Conservation (phyloP, 805 yeast genomes). For the Myxozyma geophila region DNA sequence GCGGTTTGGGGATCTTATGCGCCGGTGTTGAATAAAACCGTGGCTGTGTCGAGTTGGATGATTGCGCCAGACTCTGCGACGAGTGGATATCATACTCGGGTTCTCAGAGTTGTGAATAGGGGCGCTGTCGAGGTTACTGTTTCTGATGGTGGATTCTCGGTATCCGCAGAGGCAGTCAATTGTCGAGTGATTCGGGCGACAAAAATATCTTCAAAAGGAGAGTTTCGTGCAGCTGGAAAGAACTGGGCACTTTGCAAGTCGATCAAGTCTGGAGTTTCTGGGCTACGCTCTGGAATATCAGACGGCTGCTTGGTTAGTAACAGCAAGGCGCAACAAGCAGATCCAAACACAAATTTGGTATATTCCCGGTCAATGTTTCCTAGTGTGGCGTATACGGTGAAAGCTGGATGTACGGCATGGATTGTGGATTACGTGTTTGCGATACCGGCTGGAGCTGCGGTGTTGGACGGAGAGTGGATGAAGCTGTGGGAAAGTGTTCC, state of each 20-base stretch:
- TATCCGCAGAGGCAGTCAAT: not conserved
- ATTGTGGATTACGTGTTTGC: constrained; percentile 16
- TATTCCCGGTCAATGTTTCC: constrained; percentile 19
- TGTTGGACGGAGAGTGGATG: constrained; percentile 7
- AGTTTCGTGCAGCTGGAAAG: constrained; percentile 9
- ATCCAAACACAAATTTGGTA: constrained; percentile 22
- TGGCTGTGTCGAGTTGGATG: constrained; percentile 37
- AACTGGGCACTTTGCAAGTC: constrained; percentile 15
- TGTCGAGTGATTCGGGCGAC: constrained; percentile 6
- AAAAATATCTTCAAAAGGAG: not conserved
- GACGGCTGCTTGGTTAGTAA: not conserved
- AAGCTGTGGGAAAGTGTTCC: constrained; percentile 8
- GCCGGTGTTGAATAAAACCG: constrained; percentile 28
- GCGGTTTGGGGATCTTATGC: constrained; percentile 34
- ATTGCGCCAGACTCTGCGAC: constrained; percentile 25
- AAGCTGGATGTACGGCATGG: not conserved
- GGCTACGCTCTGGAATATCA: not conserved
- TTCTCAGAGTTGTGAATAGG: constrained; percentile 31
- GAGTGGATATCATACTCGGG: constrained; percentile 36
- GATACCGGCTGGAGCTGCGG: constrained; percentile 13
- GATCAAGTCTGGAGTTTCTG: constrained; percentile 13
- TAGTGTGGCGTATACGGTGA: not conserved
- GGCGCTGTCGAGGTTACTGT: constrained; percentile 12
- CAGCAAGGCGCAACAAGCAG: constrained; percentile 3
- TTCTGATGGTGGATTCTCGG: constrained; percentile 36